Conservation (phyloP, 345 rosid genomes). For the Sonneratia alba region DNA sequence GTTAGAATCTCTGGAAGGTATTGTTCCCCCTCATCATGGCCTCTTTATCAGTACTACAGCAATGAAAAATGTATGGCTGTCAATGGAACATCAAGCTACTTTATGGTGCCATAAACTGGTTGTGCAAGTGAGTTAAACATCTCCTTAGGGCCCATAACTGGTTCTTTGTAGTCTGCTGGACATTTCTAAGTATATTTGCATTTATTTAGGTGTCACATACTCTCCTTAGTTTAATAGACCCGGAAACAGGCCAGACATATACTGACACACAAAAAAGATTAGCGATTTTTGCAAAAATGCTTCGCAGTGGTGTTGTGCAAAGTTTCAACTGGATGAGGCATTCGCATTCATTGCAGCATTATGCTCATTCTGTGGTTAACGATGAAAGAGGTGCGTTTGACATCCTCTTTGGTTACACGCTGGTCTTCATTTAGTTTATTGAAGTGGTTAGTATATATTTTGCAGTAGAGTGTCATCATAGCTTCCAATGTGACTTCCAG, state of each 20-base stretch:
- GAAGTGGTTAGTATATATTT: not conserved
- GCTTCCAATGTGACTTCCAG: not conserved
- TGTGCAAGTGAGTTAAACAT: constrained; percentile 66
- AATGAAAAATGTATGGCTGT: constrained; percentile 91
- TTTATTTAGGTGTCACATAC: constrained; percentile 82
- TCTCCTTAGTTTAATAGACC: constrained; percentile 81
- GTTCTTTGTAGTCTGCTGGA: not conserved
- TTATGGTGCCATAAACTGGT: constrained; percentile 96
- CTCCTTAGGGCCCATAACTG: constrained; percentile 4
- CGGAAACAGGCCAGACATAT: constrained; percentile 66
- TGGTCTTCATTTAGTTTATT: not conserved
- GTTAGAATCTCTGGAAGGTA: constrained; percentile 77
- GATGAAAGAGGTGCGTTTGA: constrained; percentile 36
- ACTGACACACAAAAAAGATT: constrained; percentile 52
- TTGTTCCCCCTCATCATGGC: constrained; percentile 89
- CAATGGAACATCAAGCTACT: constrained; percentile 98
- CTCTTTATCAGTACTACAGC: constrained; percentile 84
- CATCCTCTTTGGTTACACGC: constrained; percentile 7
- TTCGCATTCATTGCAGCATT: constrained; percentile 32
- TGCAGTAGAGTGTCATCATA: not conserved
- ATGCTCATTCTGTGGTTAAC: constrained; percentile 26
- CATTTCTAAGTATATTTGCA: constrained; percentile 22
- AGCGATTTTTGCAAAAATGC: constrained; percentile 62
- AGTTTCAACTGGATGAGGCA: constrained; percentile 63
- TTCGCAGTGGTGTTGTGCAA: constrained; percentile 68